Conservation (phyloP, 106 monocot species). For the Amphibolis antarctica region DNA sequence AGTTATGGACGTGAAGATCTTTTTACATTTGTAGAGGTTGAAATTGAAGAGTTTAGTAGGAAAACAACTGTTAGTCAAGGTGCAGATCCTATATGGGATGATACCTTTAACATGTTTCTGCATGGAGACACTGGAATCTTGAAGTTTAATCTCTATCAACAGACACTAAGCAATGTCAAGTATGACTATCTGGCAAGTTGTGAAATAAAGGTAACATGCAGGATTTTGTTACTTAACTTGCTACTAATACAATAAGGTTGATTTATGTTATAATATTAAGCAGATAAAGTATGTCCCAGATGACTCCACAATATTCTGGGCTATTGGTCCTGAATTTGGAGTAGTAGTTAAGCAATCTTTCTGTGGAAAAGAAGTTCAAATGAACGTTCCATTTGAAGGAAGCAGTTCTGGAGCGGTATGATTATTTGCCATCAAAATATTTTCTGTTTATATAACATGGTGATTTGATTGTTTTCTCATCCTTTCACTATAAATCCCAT, state of each 20-base stretch:
- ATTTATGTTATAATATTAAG: not conserved
- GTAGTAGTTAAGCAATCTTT: conserved; percentile 57
- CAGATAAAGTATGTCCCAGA: conserved; percentile 89
- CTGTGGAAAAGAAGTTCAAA: conserved; percentile 67
- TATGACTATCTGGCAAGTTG: conserved; percentile 70
- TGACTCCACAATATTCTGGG: conserved; percentile 95
- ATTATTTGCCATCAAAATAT: not conserved
- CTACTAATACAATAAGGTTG: not conserved
- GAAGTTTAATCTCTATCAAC: conserved; percentile 75
- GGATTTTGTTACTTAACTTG: not conserved
- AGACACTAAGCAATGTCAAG: conserved; percentile 46
- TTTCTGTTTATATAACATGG: no score
- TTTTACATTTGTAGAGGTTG: conserved; percentile 74
- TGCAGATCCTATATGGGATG: conserved; percentile 54
- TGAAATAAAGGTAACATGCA: conserved; percentile 69
- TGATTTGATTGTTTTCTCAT: no score
- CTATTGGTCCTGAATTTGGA: conserved; percentile 53
- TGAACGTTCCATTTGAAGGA: conserved; percentile 89
- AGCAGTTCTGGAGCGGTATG: conserved; percentile 56
- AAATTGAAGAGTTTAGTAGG: conserved; percentile 57
- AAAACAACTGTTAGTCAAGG: conserved; percentile 45
- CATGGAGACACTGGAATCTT: conserved; percentile 62
- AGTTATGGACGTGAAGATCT: conserved; percentile 13
- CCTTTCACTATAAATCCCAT: no score
- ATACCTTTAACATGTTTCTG: conserved; percentile 72